These are phyloP conservation scores for Candida palmyrensis DNA, from an alignment of 805 yeast species.

Conservation along the genomic window DNA sequence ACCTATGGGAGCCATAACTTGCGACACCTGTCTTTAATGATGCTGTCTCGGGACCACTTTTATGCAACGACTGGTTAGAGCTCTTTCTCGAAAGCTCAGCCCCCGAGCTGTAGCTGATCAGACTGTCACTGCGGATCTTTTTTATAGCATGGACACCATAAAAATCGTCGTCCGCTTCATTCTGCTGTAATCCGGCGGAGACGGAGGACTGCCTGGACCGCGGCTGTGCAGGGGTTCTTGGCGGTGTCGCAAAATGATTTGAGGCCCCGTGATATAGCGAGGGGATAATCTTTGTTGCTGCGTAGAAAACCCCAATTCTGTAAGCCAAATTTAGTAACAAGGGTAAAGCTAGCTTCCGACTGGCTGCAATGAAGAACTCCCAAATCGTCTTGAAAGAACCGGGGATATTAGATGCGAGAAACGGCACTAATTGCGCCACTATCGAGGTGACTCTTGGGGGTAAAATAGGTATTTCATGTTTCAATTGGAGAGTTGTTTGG, in stretches of 20 bases:
- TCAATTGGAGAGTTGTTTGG: constrained; percentile 28
- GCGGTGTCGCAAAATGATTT: constrained; percentile 28
- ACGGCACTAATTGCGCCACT: constrained; percentile 32
- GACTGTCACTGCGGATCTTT: neutral
- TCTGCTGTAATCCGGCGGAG: constrained; percentile 1
- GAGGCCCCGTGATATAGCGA: constrained; percentile 46
- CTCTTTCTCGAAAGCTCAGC: neutral
- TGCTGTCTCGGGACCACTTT: too few species aligned
- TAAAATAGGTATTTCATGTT: constrained; percentile 29
- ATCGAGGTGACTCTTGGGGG: constrained; percentile 33
- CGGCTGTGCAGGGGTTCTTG: constrained; percentile 34
- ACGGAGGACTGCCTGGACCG: constrained; percentile 27
- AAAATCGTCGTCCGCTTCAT: neutral
- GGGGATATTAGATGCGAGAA: constrained; percentile 49
- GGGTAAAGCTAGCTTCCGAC: constrained; percentile 69
- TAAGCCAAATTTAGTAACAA: constrained; percentile 78
- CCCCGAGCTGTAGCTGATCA: too few species aligned
- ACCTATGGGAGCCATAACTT: too few species aligned
- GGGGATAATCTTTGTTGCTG: constrained; percentile 93
- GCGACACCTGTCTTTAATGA: too few species aligned
- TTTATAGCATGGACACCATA: neutral
- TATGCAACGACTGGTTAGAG: constrained; percentile 12
- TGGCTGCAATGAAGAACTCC: constrained; percentile 48
- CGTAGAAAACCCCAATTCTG: constrained; percentile 79
- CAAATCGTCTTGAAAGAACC: constrained; percentile 49